A percentile compares a stretch with the other conserved stretches of the same genome.
phyloP scores from a whole-genome alignment of 1,284 basidiomycete species.

The Cerioporus squamosus region DNA sequence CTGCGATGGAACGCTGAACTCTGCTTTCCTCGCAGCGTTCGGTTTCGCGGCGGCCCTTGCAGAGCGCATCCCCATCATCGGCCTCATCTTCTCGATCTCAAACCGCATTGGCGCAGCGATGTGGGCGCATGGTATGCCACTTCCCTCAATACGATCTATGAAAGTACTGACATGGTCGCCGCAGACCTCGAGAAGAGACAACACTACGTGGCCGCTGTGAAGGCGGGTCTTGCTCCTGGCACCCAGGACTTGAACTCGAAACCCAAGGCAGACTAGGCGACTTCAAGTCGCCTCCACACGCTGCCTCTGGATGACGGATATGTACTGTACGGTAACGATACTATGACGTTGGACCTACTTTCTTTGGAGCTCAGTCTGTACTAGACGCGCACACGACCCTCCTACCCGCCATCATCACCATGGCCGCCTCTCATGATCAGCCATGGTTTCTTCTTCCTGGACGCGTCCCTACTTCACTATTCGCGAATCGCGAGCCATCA shows the following conservation, averaged over 20 bases:
- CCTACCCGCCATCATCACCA: too few relatives aligned
- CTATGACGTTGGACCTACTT: too few relatives aligned
- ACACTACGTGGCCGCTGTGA: conserved; percentile 56
- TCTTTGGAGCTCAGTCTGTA: too few relatives aligned
- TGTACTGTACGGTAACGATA: too few relatives aligned
- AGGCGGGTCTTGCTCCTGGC: conserved; percentile 14
- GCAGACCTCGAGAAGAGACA: conserved; percentile 80
- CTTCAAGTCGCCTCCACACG: neutral
- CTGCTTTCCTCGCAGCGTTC: conserved; percentile 56
- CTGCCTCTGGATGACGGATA: too few relatives aligned
- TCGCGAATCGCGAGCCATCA: too few relatives aligned
- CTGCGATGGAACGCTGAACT: neutral
- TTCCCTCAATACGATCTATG: neutral
- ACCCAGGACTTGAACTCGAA: neutral
- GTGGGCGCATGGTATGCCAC: conserved; percentile 79
- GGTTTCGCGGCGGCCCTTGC: conserved; percentile 81
- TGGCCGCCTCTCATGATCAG: too few relatives aligned
- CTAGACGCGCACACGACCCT: too few relatives aligned
- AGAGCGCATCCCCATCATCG: conserved; percentile 79
- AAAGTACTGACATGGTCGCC: neutral
- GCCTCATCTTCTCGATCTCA: conserved; percentile 80
- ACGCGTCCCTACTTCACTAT: too few relatives aligned
- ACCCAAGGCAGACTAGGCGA: conserved; percentile 9
- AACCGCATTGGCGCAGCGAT: conserved; percentile 89
- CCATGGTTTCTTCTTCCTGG: too few relatives aligned